phyloP scores from a whole-genome alignment of 2,329 filamentous ascomycete genomes.

The Xylaria sp. region DNA sequence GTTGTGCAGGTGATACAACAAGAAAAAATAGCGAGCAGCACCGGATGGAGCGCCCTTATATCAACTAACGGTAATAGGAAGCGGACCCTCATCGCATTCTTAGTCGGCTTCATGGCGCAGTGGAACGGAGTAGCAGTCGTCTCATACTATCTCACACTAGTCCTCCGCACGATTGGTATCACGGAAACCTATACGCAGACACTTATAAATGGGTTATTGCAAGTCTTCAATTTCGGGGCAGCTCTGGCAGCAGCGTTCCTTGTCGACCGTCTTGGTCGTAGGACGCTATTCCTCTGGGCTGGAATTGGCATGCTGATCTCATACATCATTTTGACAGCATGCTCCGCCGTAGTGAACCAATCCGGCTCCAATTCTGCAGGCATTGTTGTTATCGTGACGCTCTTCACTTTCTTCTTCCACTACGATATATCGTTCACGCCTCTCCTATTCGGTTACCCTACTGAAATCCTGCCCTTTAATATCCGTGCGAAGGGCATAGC shows the following conservation, averaged over 20 bases:
- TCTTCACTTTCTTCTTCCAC: constrained; percentile 21
- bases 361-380: constrained; percentile 6
- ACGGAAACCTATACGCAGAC: constrained; percentile 49
- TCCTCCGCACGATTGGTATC: constrained; percentile 52
- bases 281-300: constrained; percentile 54
- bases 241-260: constrained; percentile 52
- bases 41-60: constrained; percentile 44
- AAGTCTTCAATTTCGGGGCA: constrained; percentile 51
- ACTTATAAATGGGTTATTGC: constrained; percentile 49
- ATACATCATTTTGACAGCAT: constrained; percentile 54
- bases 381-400: constrained; percentile 18
- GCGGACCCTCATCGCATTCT: constrained; percentile 36
- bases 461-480: constrained; percentile 53
- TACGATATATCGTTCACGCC: constrained; percentile 38
- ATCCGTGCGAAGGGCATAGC: constrained; percentile 54
- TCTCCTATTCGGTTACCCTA: constrained; percentile 56
- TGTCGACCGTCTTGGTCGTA: constrained; percentile 55
- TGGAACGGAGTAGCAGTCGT: constrained; percentile 50
- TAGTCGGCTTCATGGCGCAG: constrained; percentile 38
- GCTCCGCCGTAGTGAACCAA: constrained; percentile 47
- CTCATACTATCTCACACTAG: constrained; percentile 49
- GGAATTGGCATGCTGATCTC: constrained; percentile 51
- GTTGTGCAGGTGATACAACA: constrained; percentile 13
- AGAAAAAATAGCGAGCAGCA: constrained; percentile 36
- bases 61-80: constrained; percentile 39